Base-by-base conservation (phyloP, 2,329 filamentous ascomycete species). In the Anthostomella pinea region DNA sequence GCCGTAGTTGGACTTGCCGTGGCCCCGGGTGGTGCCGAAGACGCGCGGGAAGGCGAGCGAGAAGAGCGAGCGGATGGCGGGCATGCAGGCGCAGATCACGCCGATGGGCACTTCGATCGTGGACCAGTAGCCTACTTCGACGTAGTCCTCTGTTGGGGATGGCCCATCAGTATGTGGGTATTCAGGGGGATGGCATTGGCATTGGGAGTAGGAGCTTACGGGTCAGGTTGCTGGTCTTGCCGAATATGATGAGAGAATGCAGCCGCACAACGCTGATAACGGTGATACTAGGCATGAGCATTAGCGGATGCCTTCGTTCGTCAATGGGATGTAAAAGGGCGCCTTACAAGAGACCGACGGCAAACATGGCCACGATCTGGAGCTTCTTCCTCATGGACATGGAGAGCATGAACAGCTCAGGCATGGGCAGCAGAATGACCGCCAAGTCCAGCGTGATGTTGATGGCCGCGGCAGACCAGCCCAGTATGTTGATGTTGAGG, bases 351-450 rank as follows among this genome's bases (percentile, higher is more conserved):
- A 62, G 57, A 21, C 59, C 59, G 9, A 63, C 48, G 35, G 53
- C 51, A 43, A 63, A 63, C 58, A 62, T 63, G 25, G 54, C 35
- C n/a, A 63, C 42, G 19, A 63, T 57, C 35, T 60, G 59, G 2
- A 54, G 26, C 44, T 56, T 61, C 43, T 60, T 61, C 28, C 41
- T 52, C 35, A 41, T 24, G 5, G 59, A 60, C 39, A 58, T 41
- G 13, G 50, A 53, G 1, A 63, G 42, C 8, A 36, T 44, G 33
- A 49, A 51, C 9, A 63, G 38, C 30, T 53, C 42, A 2, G 59
- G 57, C 4, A 63, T 44, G 7, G 60, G 60, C 11, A 65, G 46
- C 4, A 53, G 38, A 17, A 63, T 54, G 18, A 57, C 53, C 3
- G 49, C 35, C 11, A 63, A 20, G 38, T 63, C 60, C 13, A 61